Evolutionary conservation across 148 eudicot genomes (phyloP).

Genomic region (Silene latifolia): DNA sequence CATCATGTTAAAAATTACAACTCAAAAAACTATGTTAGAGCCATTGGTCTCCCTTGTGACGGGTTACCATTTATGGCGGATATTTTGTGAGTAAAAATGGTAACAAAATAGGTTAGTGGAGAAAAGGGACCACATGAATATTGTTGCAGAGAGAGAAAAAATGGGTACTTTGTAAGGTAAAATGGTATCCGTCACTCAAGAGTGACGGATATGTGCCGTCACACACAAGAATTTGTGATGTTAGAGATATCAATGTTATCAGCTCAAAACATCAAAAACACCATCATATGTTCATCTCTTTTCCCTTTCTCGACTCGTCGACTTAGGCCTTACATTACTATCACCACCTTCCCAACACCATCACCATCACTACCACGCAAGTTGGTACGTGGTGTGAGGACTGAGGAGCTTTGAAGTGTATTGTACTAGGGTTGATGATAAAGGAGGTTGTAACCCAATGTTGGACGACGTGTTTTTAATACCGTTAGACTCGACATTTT

Average conservation of each 20-base stretch:
- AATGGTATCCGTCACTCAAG: too few relatives aligned
- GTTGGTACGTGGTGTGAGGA: slow-evolving; percentile 13
- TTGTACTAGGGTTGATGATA: slow-evolving; percentile 41
- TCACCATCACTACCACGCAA: background rate
- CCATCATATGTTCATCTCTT: slow-evolving; percentile 15
- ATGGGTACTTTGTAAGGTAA: too few relatives aligned
- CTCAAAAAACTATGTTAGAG: slow-evolving; percentile 22
- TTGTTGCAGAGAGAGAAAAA: too few relatives aligned
- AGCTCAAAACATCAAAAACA: slow-evolving; percentile 49
- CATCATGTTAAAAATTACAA: background rate
- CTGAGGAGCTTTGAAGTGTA: slow-evolving; percentile 26
- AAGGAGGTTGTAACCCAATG: slow-evolving; percentile 46
- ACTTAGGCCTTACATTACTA: slow-evolving; percentile 44
- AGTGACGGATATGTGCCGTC: too few relatives aligned
- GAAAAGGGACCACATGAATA: too few relatives aligned
- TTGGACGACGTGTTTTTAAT: slow-evolving; percentile 59
- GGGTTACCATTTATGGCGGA: too few relatives aligned
- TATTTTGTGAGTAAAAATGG: too few relatives aligned
- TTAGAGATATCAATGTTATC: slow-evolving; percentile 50
- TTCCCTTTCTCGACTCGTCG: slow-evolving; percentile 27
- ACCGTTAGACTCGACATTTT: slow-evolving; percentile 36
- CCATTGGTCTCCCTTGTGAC: too few relatives aligned
- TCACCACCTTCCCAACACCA: slow-evolving; percentile 30
- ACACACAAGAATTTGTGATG: too few relatives aligned
- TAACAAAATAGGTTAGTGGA: too few relatives aligned